Conservation (phyloP, 2,329 filamentous ascomycete species). For the Penicillium expansum region DNA sequence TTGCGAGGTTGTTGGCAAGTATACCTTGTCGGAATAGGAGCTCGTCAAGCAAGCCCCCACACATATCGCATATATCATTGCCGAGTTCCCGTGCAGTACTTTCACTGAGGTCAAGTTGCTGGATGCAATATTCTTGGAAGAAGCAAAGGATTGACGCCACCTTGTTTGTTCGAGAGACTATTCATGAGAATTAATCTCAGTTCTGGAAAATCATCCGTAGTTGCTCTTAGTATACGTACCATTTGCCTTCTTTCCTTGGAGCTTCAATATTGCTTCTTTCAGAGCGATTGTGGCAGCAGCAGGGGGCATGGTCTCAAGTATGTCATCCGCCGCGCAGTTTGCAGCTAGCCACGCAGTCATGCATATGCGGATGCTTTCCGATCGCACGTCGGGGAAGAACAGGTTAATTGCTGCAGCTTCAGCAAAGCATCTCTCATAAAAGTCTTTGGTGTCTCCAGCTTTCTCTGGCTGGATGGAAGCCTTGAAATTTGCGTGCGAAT, state of each 20-base stretch:
- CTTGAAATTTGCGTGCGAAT: constrained; percentile 1
- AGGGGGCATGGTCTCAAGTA: not conserved
- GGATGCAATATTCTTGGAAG: not conserved
- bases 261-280: not conserved
- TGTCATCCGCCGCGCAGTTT: constrained; percentile 1
- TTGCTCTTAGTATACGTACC: not conserved
- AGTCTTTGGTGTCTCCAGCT: not conserved
- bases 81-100: not conserved
- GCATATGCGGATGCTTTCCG: not conserved
- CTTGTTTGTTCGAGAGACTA: not conserved
- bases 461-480: not conserved
- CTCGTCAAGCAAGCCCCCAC: not conserved
- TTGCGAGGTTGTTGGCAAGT: not conserved
- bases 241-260: not conserved
- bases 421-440: constrained; percentile 2
- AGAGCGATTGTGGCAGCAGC: not conserved
- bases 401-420: not conserved
- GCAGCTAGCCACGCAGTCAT: constrained; percentile 5
- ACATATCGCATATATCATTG: constrained; percentile 4
- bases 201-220: accelerated
- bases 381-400: not conserved
- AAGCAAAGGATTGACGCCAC: constrained; percentile 1
- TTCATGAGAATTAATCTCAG: not conserved
- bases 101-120: not conserved
- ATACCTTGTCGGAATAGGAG: not conserved